Conservation (phyloP, 306 rosid species). For the Lotus japonicus region DNA sequence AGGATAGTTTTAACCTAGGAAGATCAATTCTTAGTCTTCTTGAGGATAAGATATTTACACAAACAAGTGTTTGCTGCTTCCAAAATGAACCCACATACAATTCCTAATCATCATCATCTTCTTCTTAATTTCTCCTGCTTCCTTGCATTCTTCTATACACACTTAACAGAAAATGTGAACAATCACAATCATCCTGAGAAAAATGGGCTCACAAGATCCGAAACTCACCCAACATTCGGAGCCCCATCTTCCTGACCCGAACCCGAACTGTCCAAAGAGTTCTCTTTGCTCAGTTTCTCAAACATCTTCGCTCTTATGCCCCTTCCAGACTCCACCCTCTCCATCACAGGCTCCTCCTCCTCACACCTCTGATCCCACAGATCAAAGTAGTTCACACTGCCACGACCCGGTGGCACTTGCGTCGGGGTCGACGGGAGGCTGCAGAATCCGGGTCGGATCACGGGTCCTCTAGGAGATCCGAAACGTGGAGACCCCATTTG, state of each 20-base stretch:
- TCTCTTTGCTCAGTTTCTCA: constrained; percentile 77
- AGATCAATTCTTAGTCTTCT: not conserved
- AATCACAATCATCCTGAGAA: too few relatives aligned
- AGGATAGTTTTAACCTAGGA: not conserved
- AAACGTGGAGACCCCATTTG: constrained; percentile 44
- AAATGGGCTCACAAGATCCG: constrained; percentile 38
- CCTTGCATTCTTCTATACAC: constrained; percentile 21
- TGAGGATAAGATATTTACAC: constrained; percentile 27
- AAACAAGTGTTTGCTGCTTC: constrained; percentile 19
- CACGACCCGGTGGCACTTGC: constrained; percentile 27
- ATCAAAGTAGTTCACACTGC: constrained; percentile 34
- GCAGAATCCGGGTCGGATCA: constrained; percentile 63
- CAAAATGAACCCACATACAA: constrained; percentile 19
- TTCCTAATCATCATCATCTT: not conserved
- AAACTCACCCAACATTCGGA: constrained; percentile 81
- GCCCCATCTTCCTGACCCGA: not conserved
- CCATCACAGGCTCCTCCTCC: constrained; percentile 94
- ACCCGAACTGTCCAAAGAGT: constrained; percentile 44
- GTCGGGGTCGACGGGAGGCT: constrained; percentile 82
- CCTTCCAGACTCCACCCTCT: constrained; percentile 90
- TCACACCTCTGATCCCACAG: constrained; percentile 36
- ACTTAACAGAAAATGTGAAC: not conserved
- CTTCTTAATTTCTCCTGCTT: too few relatives aligned
- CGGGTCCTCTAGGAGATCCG: constrained; percentile 58
- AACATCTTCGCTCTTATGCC: constrained; percentile 68